Conservation (phyloP, 192 early-diverging fungal genomes). For the Podila epicladia region DNA sequence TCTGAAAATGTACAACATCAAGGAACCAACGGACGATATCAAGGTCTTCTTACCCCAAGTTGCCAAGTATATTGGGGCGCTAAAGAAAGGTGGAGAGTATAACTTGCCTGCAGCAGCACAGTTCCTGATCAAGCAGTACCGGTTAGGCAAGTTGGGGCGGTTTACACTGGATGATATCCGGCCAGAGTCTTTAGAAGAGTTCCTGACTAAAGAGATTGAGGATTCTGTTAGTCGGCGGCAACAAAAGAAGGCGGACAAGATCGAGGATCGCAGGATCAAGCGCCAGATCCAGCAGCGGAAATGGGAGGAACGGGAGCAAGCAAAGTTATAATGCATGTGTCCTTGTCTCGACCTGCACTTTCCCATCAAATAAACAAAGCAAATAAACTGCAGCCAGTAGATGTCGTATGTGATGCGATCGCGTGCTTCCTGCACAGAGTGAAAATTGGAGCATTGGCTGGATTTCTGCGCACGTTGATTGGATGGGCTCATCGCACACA, state of each 20-base stretch:
- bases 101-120: slow-evolving; percentile 74
- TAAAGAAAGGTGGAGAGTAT: slow-evolving; percentile 70
- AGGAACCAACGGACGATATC: slow-evolving; percentile 78
- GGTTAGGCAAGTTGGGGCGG: slow-evolving; percentile 83
- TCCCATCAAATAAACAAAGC: background rate
- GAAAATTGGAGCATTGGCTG: background rate
- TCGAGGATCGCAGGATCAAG: slow-evolving; percentile 53
- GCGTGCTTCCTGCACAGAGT: background rate
- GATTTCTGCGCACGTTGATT: too few species aligned
- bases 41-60: slow-evolving; percentile 70
- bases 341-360: background rate
- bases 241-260: slow-evolving; percentile 58
- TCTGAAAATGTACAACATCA: slow-evolving; percentile 60
- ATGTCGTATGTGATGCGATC: background rate
- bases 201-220: slow-evolving; percentile 49
- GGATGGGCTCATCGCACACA: too few species aligned
- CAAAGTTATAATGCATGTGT: slow-evolving; percentile 1
- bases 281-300: slow-evolving; percentile 29
- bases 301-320: slow-evolving; percentile 18
- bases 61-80: slow-evolving; percentile 71
- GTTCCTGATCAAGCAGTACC: slow-evolving; percentile 81
- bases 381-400: background rate
- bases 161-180: slow-evolving; percentile 87
- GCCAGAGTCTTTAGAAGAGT: slow-evolving; percentile 55
- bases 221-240: slow-evolving; percentile 51